Conservation (phyloP, 1,284 basidiomycete genomes). For the Trametes pubescens region DNA sequence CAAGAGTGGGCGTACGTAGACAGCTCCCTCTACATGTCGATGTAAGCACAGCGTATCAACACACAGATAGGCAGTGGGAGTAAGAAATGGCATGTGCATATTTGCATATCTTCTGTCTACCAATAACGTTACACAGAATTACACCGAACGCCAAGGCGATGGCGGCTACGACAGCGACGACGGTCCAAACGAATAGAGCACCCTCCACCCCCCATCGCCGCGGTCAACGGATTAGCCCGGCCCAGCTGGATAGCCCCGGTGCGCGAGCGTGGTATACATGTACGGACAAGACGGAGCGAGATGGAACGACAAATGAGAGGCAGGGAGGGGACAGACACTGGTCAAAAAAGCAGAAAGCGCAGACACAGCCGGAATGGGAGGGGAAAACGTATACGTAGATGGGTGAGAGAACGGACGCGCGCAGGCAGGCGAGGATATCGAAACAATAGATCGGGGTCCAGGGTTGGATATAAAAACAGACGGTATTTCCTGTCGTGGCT, state of each 20-base stretch:
- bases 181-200: not conserved
- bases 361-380: conserved; percentile 14
- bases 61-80: not conserved
- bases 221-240: conserved; percentile 15
- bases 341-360: conserved; percentile 19
- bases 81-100: conserved; percentile 8
- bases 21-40: too few species aligned
- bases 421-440: conserved; percentile 10
- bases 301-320: conserved; percentile 19
- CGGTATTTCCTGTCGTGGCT: conserved; percentile 3
- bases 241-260: conserved; percentile 18
- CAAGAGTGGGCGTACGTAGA: too few species aligned
- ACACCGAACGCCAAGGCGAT: conserved; percentile 9
- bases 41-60: too few species aligned
- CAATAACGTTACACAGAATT: conserved; percentile 16
- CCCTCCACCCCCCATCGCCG: conserved; percentile 14
- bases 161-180: conserved; percentile 1
- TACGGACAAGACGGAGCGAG: conserved; percentile 11
- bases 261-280: conserved; percentile 19
- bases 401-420: conserved; percentile 10
- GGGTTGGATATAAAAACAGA: conserved; percentile 14
- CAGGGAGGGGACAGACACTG: conserved; percentile 17
- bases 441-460: conserved; percentile 9
- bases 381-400: not conserved
- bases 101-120: conserved; percentile 16